Conservation (phyloP, 345 rosid genomes). For the Eucalyptus erythrocorys region DNA sequence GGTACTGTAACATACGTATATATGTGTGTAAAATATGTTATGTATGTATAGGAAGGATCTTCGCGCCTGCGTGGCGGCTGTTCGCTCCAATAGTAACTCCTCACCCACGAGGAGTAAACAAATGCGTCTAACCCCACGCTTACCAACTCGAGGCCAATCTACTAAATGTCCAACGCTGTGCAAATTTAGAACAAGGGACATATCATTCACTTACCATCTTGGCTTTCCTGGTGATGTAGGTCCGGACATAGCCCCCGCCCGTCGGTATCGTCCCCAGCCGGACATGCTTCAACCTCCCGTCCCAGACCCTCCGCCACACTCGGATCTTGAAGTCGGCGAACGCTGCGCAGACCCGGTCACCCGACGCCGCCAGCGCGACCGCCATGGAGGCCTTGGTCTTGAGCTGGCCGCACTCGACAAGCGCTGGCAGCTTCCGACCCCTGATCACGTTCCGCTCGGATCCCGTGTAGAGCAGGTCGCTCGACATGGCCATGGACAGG, state of each 20-base stretch:
- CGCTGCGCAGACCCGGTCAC: constrained; percentile 30
- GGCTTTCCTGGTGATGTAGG: constrained; percentile 31
- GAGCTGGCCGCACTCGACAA: constrained; percentile 28
- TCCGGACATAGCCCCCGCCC: constrained; percentile 21
- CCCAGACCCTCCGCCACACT: constrained; percentile 40
- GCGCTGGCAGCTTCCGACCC: constrained; percentile 39
- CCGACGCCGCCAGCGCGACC: constrained; percentile 22
- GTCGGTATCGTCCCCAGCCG: constrained; percentile 27
- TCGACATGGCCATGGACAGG: constrained; percentile 16
- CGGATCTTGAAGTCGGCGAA: constrained; percentile 35
- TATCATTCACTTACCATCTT: constrained; percentile 13
- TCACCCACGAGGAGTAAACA: neutral
- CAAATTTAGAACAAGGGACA: neutral
- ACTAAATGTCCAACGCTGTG: neutral
- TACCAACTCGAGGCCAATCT: neutral
- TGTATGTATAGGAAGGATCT: neutral
- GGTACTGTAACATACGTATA: neutral
- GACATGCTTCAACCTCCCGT: constrained; percentile 22
- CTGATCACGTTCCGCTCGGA: constrained; percentile 27
- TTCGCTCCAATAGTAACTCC: neutral
- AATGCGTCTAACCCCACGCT: neutral
- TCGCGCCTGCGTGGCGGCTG: neutral
- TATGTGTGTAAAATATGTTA: too few relatives aligned
- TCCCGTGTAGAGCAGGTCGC: constrained; percentile 30
- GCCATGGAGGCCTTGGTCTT: constrained; percentile 25